Evolutionary conservation across 1,284 basidiomycete genomes (phyloP).

Genomic region (Trichosporon sp.): DNA sequence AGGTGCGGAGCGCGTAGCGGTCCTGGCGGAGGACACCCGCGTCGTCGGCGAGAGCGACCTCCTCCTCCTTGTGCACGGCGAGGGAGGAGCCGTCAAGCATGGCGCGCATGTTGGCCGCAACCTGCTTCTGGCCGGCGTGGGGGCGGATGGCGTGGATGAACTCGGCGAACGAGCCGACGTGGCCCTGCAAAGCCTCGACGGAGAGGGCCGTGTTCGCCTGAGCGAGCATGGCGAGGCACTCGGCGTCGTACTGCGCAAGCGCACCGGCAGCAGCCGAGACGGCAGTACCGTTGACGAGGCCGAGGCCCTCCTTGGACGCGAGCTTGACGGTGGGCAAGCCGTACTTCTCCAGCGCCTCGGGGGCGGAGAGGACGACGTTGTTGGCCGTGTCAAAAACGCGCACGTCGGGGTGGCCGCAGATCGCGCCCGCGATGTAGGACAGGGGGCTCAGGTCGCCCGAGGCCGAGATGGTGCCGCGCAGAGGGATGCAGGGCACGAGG

Average conservation of each 20-base stretch:
- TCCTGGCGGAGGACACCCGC: slow-evolving; percentile 33
- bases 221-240: slow-evolving; percentile 32
- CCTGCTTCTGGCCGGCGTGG: slow-evolving; percentile 31
- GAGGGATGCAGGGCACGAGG: slow-evolving; percentile 33
- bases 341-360: slow-evolving; percentile 32
- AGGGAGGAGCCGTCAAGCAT: slow-evolving; percentile 31
- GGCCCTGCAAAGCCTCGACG: slow-evolving; percentile 32
- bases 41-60: slow-evolving; percentile 28
- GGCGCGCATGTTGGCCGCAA: slow-evolving; percentile 29
- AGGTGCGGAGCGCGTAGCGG: slow-evolving; percentile 33
- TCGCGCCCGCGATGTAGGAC: slow-evolving; percentile 31
- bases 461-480: slow-evolving; percentile 33
- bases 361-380: slow-evolving; percentile 20
- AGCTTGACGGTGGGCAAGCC: slow-evolving; percentile 27
- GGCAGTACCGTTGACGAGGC: slow-evolving; percentile 34
- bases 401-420: slow-evolving; percentile 35
- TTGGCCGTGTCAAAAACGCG: slow-evolving; percentile 32
- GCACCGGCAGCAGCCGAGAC: slow-evolving; percentile 32
- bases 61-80: slow-evolving; percentile 30
- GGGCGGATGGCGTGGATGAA: slow-evolving; percentile 35
- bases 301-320: slow-evolving; percentile 32
- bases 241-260: slow-evolving; percentile 33
- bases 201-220: slow-evolving; percentile 33
- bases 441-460: slow-evolving; percentile 33
- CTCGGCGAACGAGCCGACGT: slow-evolving; percentile 30